Evolutionary conservation across 768 basidiomycete species (phyloP), one percentile per base, ranked within the genome.

Genomic region (Pholiota microspora): DNA sequence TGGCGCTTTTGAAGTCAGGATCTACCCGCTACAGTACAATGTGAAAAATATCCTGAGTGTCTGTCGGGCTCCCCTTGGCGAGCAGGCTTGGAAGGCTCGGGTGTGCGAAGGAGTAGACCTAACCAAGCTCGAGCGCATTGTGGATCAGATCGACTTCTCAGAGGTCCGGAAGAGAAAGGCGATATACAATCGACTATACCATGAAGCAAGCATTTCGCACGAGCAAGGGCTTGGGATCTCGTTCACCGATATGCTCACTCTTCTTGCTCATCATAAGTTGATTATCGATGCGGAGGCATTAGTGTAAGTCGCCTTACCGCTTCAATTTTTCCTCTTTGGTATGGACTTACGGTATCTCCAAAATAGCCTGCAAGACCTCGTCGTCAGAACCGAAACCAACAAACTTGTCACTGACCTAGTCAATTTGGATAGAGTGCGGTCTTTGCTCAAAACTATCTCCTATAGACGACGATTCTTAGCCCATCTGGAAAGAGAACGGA

Each of bases 201-300:
- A 96, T 64, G 96, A 98, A 74, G 94, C 95, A 2, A 77, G 68
- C 59, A 81, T 94, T 28, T 80, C 84, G 2, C 84, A 86, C 57
- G 80, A 88, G 56, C 79, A 77, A 28, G 84, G 85, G 1, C 79
- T 83, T 49, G 94, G 94, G 7, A 92, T 98, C 56, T 89, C 92
- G 21, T 98, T 98, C 75, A 91, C 86, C 0, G 82, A 85, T 42
- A 96, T 96, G 91, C 79, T 98, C 2, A 66, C 89, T 29, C 72
- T 98, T 42, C 73, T 98, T 35, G 88, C 92, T 1, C 96, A 97
- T 66, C 87, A 98, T 73, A 94, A 92, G 68, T 73, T 98, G 49
- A 93, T 98, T 58, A 81, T 92, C 47, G 94, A 97, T 70, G 83
- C 82, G 24, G 89, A 93, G 27, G 95, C 95, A 12, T 73, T 98